Base-by-base conservation (phyloP, 805 yeast species). In the Candida lessepsii region DNA sequence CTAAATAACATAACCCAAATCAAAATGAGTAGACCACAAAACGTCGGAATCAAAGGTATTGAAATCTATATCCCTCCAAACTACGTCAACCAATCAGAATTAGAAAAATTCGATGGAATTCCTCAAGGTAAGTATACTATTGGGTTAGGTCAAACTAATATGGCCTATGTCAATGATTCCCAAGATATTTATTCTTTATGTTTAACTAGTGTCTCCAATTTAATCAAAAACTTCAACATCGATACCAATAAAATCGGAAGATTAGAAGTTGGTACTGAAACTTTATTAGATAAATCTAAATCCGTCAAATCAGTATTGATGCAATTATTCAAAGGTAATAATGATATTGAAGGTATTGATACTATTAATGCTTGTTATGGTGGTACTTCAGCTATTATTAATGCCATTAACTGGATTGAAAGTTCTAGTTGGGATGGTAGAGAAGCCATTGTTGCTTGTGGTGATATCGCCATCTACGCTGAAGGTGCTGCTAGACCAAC, bases 401-500 rank as follows among this genome's bases (percentile, higher is more conserved):
- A 91, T 71, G 80, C 96, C 10, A 64, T 93, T 56, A 89, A 89
- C 78, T 93, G 99, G 98, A 67, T 93, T 51, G 97, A 93, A 71
- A 87, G 96, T 23, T 80, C 87, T 20, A 76, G 91, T 31, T 93
- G 99, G 99, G 99, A 93, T 60, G 99, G 99, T 49, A 81, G 98
- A 66, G 89, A 91, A 58, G 98, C 98, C 41, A 79, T 93, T 56
- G 99, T 91, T 41, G 96, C 91, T 16, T 82, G 93, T 61, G 98
- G 97, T 67, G 99, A 93, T 68, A 93, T 93, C 65, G 99, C 99
- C 59, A 83, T 93, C 53, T 93, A 93, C 69, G 89, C 90, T 56
- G 80, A 90, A 71, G 99, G 99, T 63, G 84, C 95, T 27, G 99
- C 99, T 42, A 84, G 99, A 76, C 99, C 99, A 60, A 93, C 99